phyloP scores from a whole-genome alignment of 768 basidiomycete genomes.

The Pholiota molesta region DNA sequence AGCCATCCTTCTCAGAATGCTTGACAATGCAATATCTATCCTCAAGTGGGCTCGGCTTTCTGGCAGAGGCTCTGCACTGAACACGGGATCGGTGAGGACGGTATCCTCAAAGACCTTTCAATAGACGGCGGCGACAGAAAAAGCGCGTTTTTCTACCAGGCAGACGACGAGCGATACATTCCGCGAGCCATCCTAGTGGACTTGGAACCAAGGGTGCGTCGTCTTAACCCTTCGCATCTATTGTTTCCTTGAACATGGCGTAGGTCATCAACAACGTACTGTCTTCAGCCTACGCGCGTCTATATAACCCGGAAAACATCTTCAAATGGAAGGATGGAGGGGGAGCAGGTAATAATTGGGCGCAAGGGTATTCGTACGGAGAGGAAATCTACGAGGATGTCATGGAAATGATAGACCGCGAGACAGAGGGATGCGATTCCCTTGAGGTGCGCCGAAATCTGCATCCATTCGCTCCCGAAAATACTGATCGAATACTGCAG shows the following conservation, averaged over 20 bases:
- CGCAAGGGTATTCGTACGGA: constrained; percentile 89
- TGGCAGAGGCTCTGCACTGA: constrained; percentile 99
- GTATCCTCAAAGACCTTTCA: constrained; percentile 96
- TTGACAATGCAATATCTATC: background rate
- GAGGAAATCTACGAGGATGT: constrained; percentile 94
- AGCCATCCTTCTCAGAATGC: constrained; percentile 8
- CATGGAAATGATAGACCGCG: constrained; percentile 98
- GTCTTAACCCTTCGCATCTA: background rate
- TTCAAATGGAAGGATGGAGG: constrained; percentile 95
- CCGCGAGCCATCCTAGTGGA: constrained; percentile 96
- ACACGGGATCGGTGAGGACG: constrained; percentile 97
- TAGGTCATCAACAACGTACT: constrained; percentile 97
- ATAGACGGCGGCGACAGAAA: constrained; percentile 95
- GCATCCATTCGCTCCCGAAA: background rate
- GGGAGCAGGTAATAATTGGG: constrained; percentile 99
- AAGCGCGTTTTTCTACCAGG: constrained; percentile 99
- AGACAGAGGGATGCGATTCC: constrained; percentile 98
- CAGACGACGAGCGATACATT: constrained; percentile 99
- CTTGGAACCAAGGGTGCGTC: constrained; percentile 86
- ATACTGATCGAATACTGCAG: constrained; percentile 39
- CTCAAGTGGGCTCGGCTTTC: constrained; percentile 90
- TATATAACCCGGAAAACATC: constrained; percentile 99
- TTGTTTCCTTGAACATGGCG: constrained; percentile 6
- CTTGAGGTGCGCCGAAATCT: constrained; percentile 67
- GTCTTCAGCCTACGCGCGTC: constrained; percentile 80